Conservation (phyloP, 2,329 filamentous ascomycete genomes). For the Colletotrichum cereale region DNA sequence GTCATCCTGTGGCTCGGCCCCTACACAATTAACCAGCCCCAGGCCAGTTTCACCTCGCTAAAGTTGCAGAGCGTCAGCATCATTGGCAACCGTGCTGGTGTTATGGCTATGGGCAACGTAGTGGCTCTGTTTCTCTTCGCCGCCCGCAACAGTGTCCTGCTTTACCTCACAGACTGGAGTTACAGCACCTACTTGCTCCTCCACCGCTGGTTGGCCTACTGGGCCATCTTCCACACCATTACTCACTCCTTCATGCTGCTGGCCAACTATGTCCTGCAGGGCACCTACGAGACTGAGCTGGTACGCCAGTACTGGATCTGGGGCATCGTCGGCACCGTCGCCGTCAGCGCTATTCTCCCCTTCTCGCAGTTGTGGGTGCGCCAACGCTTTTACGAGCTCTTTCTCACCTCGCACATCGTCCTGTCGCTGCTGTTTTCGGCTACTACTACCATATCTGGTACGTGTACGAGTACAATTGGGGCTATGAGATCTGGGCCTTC, state of each 20-base stretch:
- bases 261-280: slow-evolving; percentile 15
- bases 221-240: slow-evolving; percentile 26
- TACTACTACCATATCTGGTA: slow-evolving; percentile 44
- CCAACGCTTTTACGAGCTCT: slow-evolving; percentile 44
- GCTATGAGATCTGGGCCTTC: slow-evolving; percentile 44
- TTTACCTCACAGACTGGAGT: slow-evolving; percentile 32
- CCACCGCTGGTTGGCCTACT: slow-evolving; percentile 36
- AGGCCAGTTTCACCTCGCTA: slow-evolving; percentile 45
- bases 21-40: slow-evolving; percentile 46
- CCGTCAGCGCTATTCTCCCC: slow-evolving; percentile 35
- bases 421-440: slow-evolving; percentile 42
- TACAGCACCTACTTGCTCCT: slow-evolving; percentile 29
- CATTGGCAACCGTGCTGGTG: slow-evolving; percentile 42
- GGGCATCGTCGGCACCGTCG: slow-evolving; percentile 40
- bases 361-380: slow-evolving; percentile 41
- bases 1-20: slow-evolving; percentile 49
- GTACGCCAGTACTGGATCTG: slow-evolving; percentile 42
- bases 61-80: slow-evolving; percentile 48
- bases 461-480: slow-evolving; percentile 42
- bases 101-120: slow-evolving; percentile 32
- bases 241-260: slow-evolving; percentile 29
- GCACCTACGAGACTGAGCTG: slow-evolving; percentile 28
- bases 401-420: slow-evolving; percentile 43
- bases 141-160: slow-evolving; percentile 22
- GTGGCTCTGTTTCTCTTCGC: slow-evolving; percentile 27